Base-by-base conservation (phyloP, 2,329 filamentous ascomycete species). In the Penicillium capsulatum region DNA sequence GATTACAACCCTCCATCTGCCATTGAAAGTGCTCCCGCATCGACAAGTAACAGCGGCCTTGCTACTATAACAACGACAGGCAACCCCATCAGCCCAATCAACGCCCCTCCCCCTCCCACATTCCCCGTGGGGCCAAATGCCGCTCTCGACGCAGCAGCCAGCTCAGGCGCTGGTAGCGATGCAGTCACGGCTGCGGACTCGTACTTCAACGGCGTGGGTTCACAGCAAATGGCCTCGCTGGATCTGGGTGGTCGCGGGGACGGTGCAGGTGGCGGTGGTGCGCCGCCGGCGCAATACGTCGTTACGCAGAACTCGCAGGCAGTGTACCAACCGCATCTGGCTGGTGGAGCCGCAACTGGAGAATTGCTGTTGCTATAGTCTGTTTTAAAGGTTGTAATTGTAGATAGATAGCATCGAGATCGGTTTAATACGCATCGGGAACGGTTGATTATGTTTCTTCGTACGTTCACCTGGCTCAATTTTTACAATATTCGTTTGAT, bases 151-250 rank as follows among this genome's bases (percentile, higher is more conserved):
- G 89, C 88, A 6, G 89, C 95, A 57, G 79, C 84, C 5, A 60
- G 58, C 56, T 72, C 89, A 41, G 74, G 79, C 3, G 79, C 81
- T 17, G 88, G 88, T 1, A 81, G 94, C 24, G 85, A 76, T 56
- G 89, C 92, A 38, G 91, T 94, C 26, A 86, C 76, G 56, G 89
- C 92, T 38, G 91, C 90, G 7, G 91, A 96, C 58, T 80, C 83
- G 11, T 96, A 95, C 66, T 97, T 96, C 65, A 82, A 85, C 11
- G 84, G 81, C 31, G 73, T 89, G n/a, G 81, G 83, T 1, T 78
- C 71, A 43, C 79, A 83, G 61, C 82, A 86, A 60, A 85, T 89
- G 82, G 80, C 79, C 3, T 75, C 78, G 11, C 79, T 90, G 77
- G 74, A 76, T 41, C 73, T 89, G 42, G 76, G 79, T 51, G 79